A percentile compares a stretch with the other conserved stretches of the same genome.
phyloP scores from a whole-genome alignment of 306 rosid genomes.

The Cucurbita moschata region DNA sequence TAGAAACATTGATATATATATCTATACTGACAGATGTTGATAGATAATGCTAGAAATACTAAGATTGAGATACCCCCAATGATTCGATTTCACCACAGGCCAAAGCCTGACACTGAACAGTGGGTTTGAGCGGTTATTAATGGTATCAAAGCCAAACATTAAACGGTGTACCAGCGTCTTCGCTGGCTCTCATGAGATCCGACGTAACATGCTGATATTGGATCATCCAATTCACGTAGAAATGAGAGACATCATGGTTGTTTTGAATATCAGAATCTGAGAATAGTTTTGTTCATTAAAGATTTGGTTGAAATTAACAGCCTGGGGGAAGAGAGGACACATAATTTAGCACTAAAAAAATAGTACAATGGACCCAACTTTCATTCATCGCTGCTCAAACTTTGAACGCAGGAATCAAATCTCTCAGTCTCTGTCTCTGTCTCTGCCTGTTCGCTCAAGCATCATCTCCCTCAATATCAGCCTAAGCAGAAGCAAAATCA shows the following conservation, averaged over 20 bases:
- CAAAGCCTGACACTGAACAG: too few species aligned
- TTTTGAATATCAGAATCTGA: conserved; percentile 4
- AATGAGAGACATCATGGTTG: background rate
- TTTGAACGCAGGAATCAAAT: background rate
- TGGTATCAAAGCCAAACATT: too few species aligned
- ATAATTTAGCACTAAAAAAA: conserved; percentile 1
- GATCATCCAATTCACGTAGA: conserved; percentile 6
- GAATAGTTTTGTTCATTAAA: conserved; percentile 4
- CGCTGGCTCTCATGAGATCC: too few species aligned
- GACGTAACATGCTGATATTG: background rate
- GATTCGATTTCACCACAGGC: too few species aligned
- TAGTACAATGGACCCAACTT: background rate
- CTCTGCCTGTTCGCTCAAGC: conserved; percentile 2
- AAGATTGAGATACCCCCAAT: background rate
- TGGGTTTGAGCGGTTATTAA: too few species aligned
- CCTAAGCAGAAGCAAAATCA: background rate
- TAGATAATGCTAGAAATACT: background rate
- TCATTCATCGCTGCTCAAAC: background rate
- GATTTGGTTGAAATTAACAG: conserved; percentile 7
- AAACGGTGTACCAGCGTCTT: too few species aligned
- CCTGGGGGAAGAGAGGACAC: background rate
- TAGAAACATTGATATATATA: too few species aligned
- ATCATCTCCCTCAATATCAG: conserved; percentile 11
- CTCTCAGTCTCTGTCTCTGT: background rate
- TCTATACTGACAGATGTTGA: background rate